These are phyloP conservation scores for Pulveroboletus sp. DNA, from an alignment of 768 basidiomycete species.

Conservation along the genomic window DNA sequence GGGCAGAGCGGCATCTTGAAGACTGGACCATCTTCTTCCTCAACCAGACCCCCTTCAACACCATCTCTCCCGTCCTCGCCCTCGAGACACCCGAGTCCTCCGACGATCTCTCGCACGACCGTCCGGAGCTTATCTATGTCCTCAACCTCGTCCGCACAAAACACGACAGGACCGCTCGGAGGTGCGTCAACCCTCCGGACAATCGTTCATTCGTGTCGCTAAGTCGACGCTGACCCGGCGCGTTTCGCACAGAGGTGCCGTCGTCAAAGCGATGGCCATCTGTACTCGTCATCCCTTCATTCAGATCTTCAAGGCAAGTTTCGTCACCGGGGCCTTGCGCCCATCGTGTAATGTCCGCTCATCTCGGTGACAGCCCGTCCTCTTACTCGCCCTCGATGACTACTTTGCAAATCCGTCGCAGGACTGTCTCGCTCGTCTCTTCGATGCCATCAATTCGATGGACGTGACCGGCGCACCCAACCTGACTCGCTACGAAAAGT, in stretches of 20 bases:
- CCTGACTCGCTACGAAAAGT: slow-evolving; percentile 77
- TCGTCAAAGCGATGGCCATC: slow-evolving; percentile 92
- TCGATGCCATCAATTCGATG: slow-evolving; percentile 92
- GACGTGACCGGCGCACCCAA: slow-evolving; percentile 74
- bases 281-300: slow-evolving; percentile 92
- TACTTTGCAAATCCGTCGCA: slow-evolving; percentile 89
- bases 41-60: slow-evolving; percentile 88
- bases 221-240: slow-evolving; percentile 12
- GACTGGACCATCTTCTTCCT: slow-evolving; percentile 99
- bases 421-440: slow-evolving; percentile 84
- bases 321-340: background rate
- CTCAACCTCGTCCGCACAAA: slow-evolving; percentile 90
- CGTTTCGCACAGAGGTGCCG: slow-evolving; percentile 64
- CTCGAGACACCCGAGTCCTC: slow-evolving; percentile 48
- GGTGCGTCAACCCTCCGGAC: slow-evolving; percentile 43
- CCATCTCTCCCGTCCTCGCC: slow-evolving; percentile 77
- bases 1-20: slow-evolving; percentile 89
- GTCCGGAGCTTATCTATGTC: slow-evolving; percentile 72
- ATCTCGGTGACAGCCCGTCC: slow-evolving; percentile 63
- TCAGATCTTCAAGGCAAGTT: slow-evolving; percentile 85
- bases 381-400: slow-evolving; percentile 91
- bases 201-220: too few species aligned
- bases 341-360: background rate
- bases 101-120: slow-evolving; percentile 25
- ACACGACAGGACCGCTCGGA: slow-evolving; percentile 76